Percentiles rank a stretch among this genome's conserved stretches.
Conservation (phyloP, 768 basidiomycete species). For the Infundibulicybe gibba region DNA sequence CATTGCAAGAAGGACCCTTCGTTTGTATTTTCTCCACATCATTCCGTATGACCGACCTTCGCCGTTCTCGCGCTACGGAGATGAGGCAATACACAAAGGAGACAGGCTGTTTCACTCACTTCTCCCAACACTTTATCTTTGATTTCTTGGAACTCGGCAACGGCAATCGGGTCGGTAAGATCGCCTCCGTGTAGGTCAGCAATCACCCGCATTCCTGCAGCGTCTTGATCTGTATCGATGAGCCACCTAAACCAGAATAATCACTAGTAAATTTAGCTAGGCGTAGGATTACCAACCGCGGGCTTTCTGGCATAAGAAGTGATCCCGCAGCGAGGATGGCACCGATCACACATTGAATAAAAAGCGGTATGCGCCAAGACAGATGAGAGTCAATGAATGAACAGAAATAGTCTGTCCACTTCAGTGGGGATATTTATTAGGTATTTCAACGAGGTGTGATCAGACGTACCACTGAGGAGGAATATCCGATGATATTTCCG, state of each 20-base stretch:
- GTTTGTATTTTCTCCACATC: constrained; percentile 88
- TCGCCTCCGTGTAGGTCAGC: constrained; percentile 88
- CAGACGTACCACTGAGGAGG: constrained; percentile 75
- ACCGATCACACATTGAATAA: constrained; percentile 87
- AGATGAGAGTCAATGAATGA: constrained; percentile 83
- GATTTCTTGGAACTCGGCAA: constrained; percentile 88
- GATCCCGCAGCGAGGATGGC: constrained; percentile 74
- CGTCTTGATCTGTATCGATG: constrained; percentile 82
- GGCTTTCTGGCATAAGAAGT: constrained; percentile 86
- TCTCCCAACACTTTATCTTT: constrained; percentile 75
- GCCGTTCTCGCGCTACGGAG: constrained; percentile 62
- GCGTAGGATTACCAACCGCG: constrained; percentile 45
- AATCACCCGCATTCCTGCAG: constrained; percentile 80
- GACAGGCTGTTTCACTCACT: constrained; percentile 29
- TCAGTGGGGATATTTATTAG: no score
- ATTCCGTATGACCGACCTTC: constrained; percentile 71
- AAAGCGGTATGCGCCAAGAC: constrained; percentile 90
- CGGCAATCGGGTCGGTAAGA: constrained; percentile 59
- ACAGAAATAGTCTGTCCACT: constrained; percentile 96
- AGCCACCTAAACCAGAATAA: constrained; percentile 59
- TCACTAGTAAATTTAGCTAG: constrained; percentile 21
- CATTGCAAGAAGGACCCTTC: constrained; percentile 89
- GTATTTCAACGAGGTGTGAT: background rate
- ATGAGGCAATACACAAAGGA: background rate
- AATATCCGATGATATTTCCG: constrained; percentile 88